These are phyloP conservation scores for Solanum gracilifrons DNA, from an alignment of 257 asterid genomes.

Conservation along the genomic window DNA sequence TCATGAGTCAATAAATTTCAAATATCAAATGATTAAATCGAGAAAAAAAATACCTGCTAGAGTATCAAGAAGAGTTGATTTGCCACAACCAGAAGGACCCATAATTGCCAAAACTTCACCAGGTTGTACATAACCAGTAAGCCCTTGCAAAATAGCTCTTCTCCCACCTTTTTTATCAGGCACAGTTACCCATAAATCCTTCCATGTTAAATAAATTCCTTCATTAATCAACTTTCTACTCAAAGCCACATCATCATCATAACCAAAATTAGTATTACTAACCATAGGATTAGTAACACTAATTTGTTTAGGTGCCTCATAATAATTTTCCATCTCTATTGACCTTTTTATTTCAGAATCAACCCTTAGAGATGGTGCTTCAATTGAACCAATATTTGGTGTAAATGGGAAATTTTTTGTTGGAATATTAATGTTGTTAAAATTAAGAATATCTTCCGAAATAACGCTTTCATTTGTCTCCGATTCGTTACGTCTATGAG, in stretches of 20 bases:
- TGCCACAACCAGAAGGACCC: slow-evolving; percentile 73
- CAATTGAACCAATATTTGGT: neutral
- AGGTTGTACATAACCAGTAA: slow-evolving; percentile 43
- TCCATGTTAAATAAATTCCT: slow-evolving; percentile 47
- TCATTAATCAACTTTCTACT: neutral
- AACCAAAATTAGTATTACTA: neutral
- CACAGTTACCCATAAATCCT: slow-evolving; percentile 45
- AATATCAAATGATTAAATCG: neutral
- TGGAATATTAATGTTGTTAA: neutral
- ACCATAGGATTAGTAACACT: neutral
- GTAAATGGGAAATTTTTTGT: slow-evolving; percentile 16
- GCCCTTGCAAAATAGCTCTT: slow-evolving; percentile 33
- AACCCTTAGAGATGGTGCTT: slow-evolving; percentile 11
- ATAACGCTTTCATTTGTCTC: neutral
- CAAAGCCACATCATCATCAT: neutral
- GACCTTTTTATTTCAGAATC: neutral
- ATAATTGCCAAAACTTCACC: slow-evolving; percentile 44
- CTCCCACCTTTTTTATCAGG: slow-evolving; percentile 19
- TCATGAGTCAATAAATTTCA: neutral
- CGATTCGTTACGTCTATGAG: neutral
- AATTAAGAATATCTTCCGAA: neutral
- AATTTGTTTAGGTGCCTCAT: neutral
- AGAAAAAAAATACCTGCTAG: slow-evolving; percentile 25
- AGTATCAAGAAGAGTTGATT: slow-evolving; percentile 59
- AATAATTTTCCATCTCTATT: neutral